Evolutionary conservation across 1,284 basidiomycete species (phyloP), one percentile per base, ranked within the genome.

Genomic region (Cutaneotrichosporon dermatis): DNA sequence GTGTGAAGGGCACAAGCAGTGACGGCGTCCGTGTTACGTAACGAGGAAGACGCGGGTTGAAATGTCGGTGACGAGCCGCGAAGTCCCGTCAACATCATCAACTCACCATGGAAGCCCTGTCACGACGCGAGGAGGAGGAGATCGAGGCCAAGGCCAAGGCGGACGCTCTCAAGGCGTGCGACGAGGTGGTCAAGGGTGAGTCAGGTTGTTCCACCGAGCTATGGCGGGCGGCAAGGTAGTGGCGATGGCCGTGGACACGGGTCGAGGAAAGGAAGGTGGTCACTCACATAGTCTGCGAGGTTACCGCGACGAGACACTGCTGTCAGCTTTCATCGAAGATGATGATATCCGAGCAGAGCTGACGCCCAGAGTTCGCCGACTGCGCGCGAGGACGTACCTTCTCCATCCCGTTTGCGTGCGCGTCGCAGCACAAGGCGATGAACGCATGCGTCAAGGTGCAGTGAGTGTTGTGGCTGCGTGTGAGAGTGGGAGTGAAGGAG

Each of bases 111-210:
- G 86, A 92, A 76, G 83, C 90, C 33, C 83, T 95, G 37, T 93
- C 91, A 34, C 84, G 91, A 64, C 83, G 92, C 60, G 92, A 95
- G 78, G 91, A 93, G 74, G 88, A 92, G 50, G 88, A 87, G 10
- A 76, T 58, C 49, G 45, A 58, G 51, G 46, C 46, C 35, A 36
- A 49, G 13, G 88, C 88, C n/a, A 92, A 92, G 72, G 83, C 84
- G 7, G 81, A 84, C 54, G 91, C 91, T 11, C 76, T 92, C 70
- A 87, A 85, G 69, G 85, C 87, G 73, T 93, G 91, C 66, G 88
- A 92, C 69, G 68, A 80, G 1, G 64, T 88, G 3, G 88, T 94
- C 4, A 86, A 85, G 84, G 87, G 91, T 87, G 66, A 55, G 74
- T 52, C 33, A 7, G 36, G 5, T 16, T 10, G 54, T 13, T 16